Evolutionary conservation across 129 eudicot species (phyloP).

Genomic region (Gnaphalium uliginosum): DNA sequence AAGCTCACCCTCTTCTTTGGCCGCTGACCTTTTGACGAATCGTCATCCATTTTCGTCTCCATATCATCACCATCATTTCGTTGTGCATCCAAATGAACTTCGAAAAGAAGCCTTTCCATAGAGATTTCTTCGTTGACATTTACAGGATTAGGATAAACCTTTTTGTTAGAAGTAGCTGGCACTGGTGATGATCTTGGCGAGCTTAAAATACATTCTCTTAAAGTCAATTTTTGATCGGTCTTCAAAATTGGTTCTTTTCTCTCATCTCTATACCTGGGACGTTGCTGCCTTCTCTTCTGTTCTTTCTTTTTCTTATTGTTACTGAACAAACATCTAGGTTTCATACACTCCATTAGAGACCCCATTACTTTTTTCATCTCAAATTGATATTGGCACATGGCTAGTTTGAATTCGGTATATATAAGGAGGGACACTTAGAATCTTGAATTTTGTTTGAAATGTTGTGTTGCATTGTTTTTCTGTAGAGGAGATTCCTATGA

Average conservation of each 20-base stretch:
- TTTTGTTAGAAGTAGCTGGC: constrained; percentile 25
- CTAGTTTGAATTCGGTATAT: constrained; percentile 18
- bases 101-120: constrained; percentile 1
- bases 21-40: constrained; percentile 17
- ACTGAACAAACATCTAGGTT: constrained; percentile 36
- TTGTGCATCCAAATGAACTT: constrained; percentile 1
- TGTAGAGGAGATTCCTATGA: constrained; percentile 14
- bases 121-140: constrained; percentile 4
- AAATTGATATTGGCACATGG: background rate
- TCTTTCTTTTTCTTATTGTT: constrained; percentile 15
- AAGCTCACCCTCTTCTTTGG: constrained; percentile 55
- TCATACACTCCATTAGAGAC: constrained; percentile 12
- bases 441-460: constrained; percentile 11
- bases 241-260: constrained; percentile 26
- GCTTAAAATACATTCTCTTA: constrained; percentile 18
- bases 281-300: constrained; percentile 12
- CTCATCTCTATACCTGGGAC: constrained; percentile 1
- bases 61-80: background rate
- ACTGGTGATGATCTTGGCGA: constrained; percentile 23
- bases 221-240: constrained; percentile 31
- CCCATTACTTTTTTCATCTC: constrained; percentile 20
- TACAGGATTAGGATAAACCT: constrained; percentile 41
- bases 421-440: constrained; percentile 6
- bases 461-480: constrained; percentile 12
- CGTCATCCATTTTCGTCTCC: constrained; percentile 16